Evolutionary conservation across 345 rosid genomes (phyloP).

Genomic region (Moricandia moricandioides): DNA sequence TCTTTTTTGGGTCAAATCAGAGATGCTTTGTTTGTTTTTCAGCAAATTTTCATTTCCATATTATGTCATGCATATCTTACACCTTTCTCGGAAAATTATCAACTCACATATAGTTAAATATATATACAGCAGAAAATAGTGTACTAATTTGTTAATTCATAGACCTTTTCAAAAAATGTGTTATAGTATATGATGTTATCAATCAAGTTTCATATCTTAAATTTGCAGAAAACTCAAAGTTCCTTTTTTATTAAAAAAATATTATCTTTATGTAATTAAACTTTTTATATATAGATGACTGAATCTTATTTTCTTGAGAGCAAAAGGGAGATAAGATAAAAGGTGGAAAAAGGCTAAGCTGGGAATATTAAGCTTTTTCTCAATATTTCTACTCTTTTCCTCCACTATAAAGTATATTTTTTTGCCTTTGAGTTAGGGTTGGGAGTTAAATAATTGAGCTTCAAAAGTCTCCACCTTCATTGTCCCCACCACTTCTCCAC

Average conservation of each 20-base stretch:
- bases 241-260: not conserved
- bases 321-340: constrained; percentile 31
- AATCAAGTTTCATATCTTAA: not conserved
- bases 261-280: constrained; percentile 2
- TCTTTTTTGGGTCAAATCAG: constrained; percentile 21
- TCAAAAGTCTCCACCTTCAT: constrained; percentile 37
- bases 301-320: constrained; percentile 19
- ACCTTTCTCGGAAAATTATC: not conserved
- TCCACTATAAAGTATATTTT: constrained; percentile 23
- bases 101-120: not conserved
- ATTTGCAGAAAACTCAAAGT: not conserved
- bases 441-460: constrained; percentile 36
- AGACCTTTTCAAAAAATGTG: not conserved
- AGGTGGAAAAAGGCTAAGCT: constrained; percentile 35
- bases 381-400: constrained; percentile 22
- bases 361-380: constrained; percentile 37
- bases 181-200: not conserved
- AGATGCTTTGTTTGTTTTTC: constrained; percentile 5
- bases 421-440: constrained; percentile 39
- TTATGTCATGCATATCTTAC: not conserved
- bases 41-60: not conserved
- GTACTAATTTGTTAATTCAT: not conserved
- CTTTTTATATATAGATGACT: not conserved
- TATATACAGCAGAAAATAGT: not conserved
- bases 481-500: constrained; percentile 40